phyloP scores from a whole-genome alignment of 2,329 filamentous ascomycete species.

The Alternaria brassicicola region DNA sequence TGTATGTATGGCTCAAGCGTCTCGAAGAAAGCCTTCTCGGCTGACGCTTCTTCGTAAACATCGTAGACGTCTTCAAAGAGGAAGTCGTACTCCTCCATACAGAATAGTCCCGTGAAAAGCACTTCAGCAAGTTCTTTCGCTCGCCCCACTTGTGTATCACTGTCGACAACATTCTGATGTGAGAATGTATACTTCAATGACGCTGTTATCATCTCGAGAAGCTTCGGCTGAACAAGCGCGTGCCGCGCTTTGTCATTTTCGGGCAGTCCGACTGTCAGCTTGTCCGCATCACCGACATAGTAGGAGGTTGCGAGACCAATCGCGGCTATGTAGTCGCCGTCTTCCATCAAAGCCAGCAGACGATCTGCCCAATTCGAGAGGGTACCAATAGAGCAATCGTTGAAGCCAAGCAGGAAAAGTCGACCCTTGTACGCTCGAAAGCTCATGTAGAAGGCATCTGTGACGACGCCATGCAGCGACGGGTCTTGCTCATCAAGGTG shows the following conservation, averaged over 20 bases:
- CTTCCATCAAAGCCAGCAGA: slow-evolving; percentile 90
- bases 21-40: slow-evolving; percentile 80
- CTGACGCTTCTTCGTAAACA: slow-evolving; percentile 79
- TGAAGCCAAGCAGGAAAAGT: slow-evolving; percentile 90
- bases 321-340: slow-evolving; percentile 92
- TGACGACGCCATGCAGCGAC: slow-evolving; percentile 93
- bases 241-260: slow-evolving; percentile 80
- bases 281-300: slow-evolving; percentile 89
- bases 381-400: slow-evolving; percentile 87
- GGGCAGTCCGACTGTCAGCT: slow-evolving; percentile 89
- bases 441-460: slow-evolving; percentile 98
- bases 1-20: slow-evolving; percentile 87
- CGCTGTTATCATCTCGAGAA: slow-evolving; percentile 91
- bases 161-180: slow-evolving; percentile 59
- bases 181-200: slow-evolving; percentile 89
- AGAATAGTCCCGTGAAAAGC: slow-evolving; percentile 82
- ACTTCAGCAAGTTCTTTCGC: slow-evolving; percentile 79
- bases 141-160: slow-evolving; percentile 62
- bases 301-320: slow-evolving; percentile 91
- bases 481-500: slow-evolving; percentile 84
- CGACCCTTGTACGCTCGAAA: slow-evolving; percentile 94
- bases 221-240: slow-evolving; percentile 81
- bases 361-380: slow-evolving; percentile 98
- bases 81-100: slow-evolving; percentile 78
- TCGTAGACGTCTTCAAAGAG: slow-evolving; percentile 91